Evolutionary conservation across 768 basidiomycete species (phyloP), one percentile per base, ranked within the genome.

Genomic region (Kwoniella dejecticola): DNA sequence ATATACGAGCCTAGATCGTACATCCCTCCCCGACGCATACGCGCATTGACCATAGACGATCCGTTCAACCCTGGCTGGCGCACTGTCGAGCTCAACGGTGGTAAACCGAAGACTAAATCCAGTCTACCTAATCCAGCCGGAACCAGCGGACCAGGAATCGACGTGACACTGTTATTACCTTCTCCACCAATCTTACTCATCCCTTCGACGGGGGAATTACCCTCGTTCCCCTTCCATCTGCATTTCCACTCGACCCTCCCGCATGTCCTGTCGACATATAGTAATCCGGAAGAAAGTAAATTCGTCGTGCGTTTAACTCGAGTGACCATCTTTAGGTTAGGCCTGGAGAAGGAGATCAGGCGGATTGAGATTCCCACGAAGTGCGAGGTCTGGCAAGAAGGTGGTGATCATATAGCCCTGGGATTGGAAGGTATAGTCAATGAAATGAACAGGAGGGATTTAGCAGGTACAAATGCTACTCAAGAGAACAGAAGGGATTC

Each of bases 11-110:
- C 74, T 5, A 29, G 70, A 46, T 62, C 69, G 17, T 73, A 69
- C 30, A 61, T 76, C 52, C 52, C 62, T 3, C 74, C 74, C 11
- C 63, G 71, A 2, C 69, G 74, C 2, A 44, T 76, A 2, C 55
- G 71, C 1, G 57, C 65, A 8, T 41, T 76, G 49, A 72, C 74
- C 4, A 55, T 50, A 17, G 68, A 73, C 29, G 74, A 76, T 46
- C 56, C 71, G 11, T 53, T 76, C 21, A 76, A 76, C 40, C 74
- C 74, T 10, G 74, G 74, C 13, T 76, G 74, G 74, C 57, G 71
- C 5, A 68, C 68, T 0, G 67, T 76, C 57, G 26, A 31, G 19
- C 57, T 76, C 2, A 55, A 68, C 41, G 74, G 74, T 8, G 74
- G 74, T 7, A 63, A 56, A 50, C 56, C 47, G 0, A 49, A 30